phyloP scores from a whole-genome alignment of 106 monocot species.

The Apostasia ramifera region DNA sequence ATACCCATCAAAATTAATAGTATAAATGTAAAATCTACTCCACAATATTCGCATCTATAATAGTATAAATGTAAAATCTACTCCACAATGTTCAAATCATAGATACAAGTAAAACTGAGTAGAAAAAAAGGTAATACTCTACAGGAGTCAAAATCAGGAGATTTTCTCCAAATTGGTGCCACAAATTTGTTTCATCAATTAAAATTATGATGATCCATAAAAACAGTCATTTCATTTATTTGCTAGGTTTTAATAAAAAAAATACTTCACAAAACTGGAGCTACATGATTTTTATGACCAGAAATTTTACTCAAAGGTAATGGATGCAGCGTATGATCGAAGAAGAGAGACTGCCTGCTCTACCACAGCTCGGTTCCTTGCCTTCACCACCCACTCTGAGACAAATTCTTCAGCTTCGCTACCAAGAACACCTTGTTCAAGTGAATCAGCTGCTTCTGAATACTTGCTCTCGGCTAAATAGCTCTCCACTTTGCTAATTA shows the following conservation, averaged over 20 bases:
- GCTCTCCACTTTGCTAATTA: conserved; percentile 62
- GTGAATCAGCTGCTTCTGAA: conserved; percentile 67
- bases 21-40: too few species aligned
- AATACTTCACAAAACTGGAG: neutral
- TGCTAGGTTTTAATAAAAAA: neutral
- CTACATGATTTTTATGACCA: neutral
- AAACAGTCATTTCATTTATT: neutral
- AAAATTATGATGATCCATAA: too few species aligned
- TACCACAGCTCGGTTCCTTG: conserved; percentile 67
- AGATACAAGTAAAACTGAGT: too few species aligned
- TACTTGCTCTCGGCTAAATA: conserved; percentile 60
- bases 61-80: too few species aligned
- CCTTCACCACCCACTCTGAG: conserved; percentile 58
- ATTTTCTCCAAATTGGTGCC: too few species aligned
- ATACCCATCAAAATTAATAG: too few species aligned
- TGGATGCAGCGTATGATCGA: conserved; percentile 67
- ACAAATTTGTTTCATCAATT: too few species aligned
- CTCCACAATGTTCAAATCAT: too few species aligned
- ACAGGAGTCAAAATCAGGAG: too few species aligned
- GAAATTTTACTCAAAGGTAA: conserved; percentile 25
- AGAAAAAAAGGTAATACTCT: too few species aligned
- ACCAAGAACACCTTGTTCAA: conserved; percentile 61
- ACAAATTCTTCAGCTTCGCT: conserved; percentile 61
- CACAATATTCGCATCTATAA: too few species aligned
- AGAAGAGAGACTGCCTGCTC: conserved; percentile 86